Conservation (phyloP, 257 asterid genomes). For the Paulownia fortunei region DNA sequence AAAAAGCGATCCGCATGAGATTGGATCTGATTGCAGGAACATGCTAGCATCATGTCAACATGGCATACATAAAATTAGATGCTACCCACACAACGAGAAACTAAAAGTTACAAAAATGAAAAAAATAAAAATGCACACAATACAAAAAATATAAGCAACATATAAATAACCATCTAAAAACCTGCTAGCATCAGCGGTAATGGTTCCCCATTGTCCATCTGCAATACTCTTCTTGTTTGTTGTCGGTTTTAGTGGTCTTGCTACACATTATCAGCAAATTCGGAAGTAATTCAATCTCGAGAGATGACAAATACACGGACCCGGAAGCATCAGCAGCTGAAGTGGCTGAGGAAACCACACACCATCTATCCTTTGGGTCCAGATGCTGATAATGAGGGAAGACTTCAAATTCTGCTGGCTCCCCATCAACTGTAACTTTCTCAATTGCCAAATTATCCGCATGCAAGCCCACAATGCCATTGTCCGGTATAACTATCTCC, state of each 20-base stretch:
- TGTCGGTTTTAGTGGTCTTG: slow-evolving; percentile 57
- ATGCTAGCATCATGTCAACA: slow-evolving; percentile 4
- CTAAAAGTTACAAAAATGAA: not conserved
- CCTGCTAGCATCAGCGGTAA: slow-evolving; percentile 64
- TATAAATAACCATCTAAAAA: slow-evolving; percentile 20
- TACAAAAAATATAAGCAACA: slow-evolving; percentile 10
- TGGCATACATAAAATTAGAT: slow-evolving; percentile 19
- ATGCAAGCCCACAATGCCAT: slow-evolving; percentile 94
- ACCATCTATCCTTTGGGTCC: slow-evolving; percentile 95
- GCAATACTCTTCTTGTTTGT: slow-evolving; percentile 46
- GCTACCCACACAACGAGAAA: slow-evolving; percentile 3
- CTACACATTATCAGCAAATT: slow-evolving; percentile 96
- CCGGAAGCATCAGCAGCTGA: slow-evolving; percentile 99
- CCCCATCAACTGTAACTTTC: slow-evolving; percentile 89
- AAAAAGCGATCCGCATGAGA: not conserved
- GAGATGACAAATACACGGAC: slow-evolving; percentile 85
- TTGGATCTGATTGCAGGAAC: slow-evolving; percentile 15
- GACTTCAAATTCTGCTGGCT: slow-evolving; percentile 87
- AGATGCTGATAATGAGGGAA: slow-evolving; percentile 90
- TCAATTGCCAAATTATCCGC: slow-evolving; percentile 97
- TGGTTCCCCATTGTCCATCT: slow-evolving; percentile 57
- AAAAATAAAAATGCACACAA: too few relatives aligned
- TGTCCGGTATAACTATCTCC: slow-evolving; percentile 83
- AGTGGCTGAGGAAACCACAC: slow-evolving; percentile 85
- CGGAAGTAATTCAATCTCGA: slow-evolving; percentile 83